Evolutionary conservation across 257 asterid species (phyloP), one percentile per base, ranked within the genome.

Genomic region (Echium plantagineum): DNA sequence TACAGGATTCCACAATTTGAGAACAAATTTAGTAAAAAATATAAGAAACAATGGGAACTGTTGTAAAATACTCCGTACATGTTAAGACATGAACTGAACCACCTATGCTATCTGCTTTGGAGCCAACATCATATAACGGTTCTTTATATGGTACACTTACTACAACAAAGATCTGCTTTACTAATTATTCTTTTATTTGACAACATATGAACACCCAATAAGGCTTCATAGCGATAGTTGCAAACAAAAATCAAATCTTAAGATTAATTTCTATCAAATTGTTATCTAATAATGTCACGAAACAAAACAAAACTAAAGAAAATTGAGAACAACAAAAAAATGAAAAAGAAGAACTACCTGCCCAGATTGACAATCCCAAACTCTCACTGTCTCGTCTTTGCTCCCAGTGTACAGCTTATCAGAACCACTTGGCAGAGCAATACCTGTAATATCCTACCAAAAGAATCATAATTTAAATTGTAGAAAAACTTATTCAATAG

Each of bases 331-430:
- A 28, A 28, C 19, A 51, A 57, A 15, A 57, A n/a, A 64, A 71
- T 28, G 26, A 55, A 52, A 60, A 30, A 62, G 26, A 61, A 57
- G 42, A 74, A 54, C 61, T 62, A 93, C 95, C 97, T 93, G 94
- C 61, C 96, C 99, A 49, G 96, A 86, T 66, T 89, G 96, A 86
- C 99, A 89, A 75, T 93, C 97, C 97, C 99, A 93, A 66, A 89
- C 77, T 76, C 89, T 82, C 61, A 89, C 94, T 5, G 84, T 86
- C 80, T 83, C 95, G 66, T 93, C 99, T 69, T 80, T 84, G 75
- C 99, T 80, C 68, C 96, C 96, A 2, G 91, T 74, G 77, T 93
- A 93, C 57, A 93, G 95, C 81, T 83, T 93, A 74, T 93, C 97
- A 0, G 97, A 84, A 2, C 95, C 99, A 58, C 84, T 65, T 46